These are phyloP conservation scores for Starmerella lactis-condensi DNA, from an alignment of 805 yeast species.

Conservation along the genomic window DNA sequence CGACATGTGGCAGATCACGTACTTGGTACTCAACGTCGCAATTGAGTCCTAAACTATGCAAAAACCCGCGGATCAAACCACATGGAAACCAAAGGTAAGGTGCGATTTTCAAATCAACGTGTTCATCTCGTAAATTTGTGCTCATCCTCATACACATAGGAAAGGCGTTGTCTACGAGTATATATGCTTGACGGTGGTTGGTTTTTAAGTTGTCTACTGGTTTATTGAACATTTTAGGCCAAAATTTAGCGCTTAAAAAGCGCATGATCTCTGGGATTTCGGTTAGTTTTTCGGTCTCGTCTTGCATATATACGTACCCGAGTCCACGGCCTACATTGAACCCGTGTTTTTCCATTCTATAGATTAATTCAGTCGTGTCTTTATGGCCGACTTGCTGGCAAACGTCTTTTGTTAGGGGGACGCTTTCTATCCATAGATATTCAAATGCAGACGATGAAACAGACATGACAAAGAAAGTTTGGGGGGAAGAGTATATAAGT, in stretches of 20 bases:
- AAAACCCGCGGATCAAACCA: slow-evolving; percentile 57
- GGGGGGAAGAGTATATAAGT: too few relatives aligned
- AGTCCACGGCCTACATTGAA: slow-evolving; percentile 46
- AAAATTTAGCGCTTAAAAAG: slow-evolving; percentile 78
- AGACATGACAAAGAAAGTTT: too few relatives aligned
- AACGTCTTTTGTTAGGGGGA: slow-evolving; percentile 53
- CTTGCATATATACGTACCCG: slow-evolving; percentile 29
- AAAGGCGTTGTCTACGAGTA: slow-evolving; percentile 52
- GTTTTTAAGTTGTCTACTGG: slow-evolving; percentile 86
- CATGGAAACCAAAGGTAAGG: slow-evolving; percentile 53
- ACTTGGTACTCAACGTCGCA: slow-evolving; percentile 49
- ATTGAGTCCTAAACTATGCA: slow-evolving; percentile 50
- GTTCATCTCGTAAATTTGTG: slow-evolving; percentile 20
- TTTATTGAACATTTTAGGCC: slow-evolving; percentile 63
- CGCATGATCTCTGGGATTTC: slow-evolving; percentile 74
- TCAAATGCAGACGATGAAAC: slow-evolving; percentile 29
- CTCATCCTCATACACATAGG: slow-evolving; percentile 35
- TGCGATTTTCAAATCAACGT: slow-evolving; percentile 21
- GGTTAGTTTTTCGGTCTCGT: slow-evolving; percentile 28
- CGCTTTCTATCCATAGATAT: slow-evolving; percentile 52
- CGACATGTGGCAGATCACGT: slow-evolving; percentile 43
- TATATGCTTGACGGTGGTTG: slow-evolving; percentile 73
- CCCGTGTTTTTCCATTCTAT: slow-evolving; percentile 53
- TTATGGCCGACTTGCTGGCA: slow-evolving; percentile 28
- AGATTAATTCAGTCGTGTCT: slow-evolving; percentile 28